Conservation (phyloP, 169 alveolate genomes). For the Eimeria falciformis region DNA sequence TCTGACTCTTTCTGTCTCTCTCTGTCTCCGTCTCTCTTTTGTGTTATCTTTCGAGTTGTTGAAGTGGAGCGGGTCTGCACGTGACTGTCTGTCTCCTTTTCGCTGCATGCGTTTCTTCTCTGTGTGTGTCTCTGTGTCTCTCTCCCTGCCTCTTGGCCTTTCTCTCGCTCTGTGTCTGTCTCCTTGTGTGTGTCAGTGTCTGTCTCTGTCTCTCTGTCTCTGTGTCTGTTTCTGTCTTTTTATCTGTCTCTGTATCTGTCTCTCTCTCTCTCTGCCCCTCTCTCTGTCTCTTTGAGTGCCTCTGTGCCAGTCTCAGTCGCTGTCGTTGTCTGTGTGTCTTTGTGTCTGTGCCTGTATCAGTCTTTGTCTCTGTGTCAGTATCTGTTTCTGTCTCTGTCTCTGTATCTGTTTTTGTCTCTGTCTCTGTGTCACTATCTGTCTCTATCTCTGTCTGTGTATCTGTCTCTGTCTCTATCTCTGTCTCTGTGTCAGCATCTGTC, state of each 20-base stretch:
- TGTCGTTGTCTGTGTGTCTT: neutral
- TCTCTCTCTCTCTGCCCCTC: neutral
- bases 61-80: no score
- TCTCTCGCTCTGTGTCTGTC: neutral
- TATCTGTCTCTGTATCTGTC: neutral
- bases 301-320: neutral
- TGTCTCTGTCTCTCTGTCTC: no score
- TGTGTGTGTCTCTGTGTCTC: neutral
- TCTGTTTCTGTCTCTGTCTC: neutral
- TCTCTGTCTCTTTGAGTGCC: neutral
- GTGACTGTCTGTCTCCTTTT: no score
- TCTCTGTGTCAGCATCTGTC: no score
- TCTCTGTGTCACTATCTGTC: neutral
- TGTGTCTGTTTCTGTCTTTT: no score
- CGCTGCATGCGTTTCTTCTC: no score
- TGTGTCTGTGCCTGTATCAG: neutral
- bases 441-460: neutral
- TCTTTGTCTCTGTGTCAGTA: neutral
- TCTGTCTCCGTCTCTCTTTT: neutral
- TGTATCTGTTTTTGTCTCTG: neutral
- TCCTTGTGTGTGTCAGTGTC: neutral
- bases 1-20: neutral
- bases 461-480: no score
- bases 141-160: neutral
- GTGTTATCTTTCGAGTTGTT: neutral